phyloP scores from a whole-genome alignment of 2,329 filamentous ascomycete species.

The Torrubiella hemipterigena region DNA sequence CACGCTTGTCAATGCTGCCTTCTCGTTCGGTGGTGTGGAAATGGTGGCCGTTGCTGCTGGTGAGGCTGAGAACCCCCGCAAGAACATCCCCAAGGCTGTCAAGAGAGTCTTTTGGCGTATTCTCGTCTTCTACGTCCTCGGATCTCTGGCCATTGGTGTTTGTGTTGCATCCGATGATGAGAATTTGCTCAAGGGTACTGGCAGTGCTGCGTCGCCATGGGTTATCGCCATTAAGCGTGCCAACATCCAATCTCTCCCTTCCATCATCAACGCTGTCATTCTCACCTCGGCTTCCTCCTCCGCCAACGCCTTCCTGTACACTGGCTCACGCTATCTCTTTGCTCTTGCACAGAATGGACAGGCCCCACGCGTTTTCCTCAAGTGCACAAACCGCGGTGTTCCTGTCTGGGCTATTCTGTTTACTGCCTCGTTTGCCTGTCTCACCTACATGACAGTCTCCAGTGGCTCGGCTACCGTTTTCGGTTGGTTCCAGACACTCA shows the following conservation, averaged over 20 bases:
- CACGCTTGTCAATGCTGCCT: conserved; percentile 34
- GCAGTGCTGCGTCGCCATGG: conserved; percentile 38
- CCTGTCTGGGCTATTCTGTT: no score
- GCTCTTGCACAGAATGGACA: conserved; percentile 28
- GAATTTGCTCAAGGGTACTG: conserved; percentile 33
- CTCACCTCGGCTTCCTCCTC: conserved; percentile 47
- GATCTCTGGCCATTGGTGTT: conserved; percentile 24
- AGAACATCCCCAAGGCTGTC: conserved; percentile 22
- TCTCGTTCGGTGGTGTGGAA: conserved; percentile 33
- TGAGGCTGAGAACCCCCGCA: conserved; percentile 22
- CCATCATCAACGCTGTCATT: conserved; percentile 46
- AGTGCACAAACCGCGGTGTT: conserved; percentile 15
- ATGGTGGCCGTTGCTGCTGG: conserved; percentile 22
- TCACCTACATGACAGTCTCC: conserved; percentile 27
- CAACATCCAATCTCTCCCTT: conserved; percentile 30
- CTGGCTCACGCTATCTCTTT: conserved; percentile 35
- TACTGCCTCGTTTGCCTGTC: not conserved
- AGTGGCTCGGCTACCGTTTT: conserved; percentile 13
- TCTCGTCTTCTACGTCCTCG: conserved; percentile 22
- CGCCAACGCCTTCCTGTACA: conserved; percentile 44
- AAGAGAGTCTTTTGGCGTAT: conserved; percentile 22
- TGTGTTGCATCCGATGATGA: conserved; percentile 23
- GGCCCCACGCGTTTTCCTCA: conserved; percentile 28
- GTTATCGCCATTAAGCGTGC: conserved; percentile 41
- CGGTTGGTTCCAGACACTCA: conserved; percentile 22